Base-by-base conservation (phyloP, 345 rosid species). In the Crucihimalaya himalaica region DNA sequence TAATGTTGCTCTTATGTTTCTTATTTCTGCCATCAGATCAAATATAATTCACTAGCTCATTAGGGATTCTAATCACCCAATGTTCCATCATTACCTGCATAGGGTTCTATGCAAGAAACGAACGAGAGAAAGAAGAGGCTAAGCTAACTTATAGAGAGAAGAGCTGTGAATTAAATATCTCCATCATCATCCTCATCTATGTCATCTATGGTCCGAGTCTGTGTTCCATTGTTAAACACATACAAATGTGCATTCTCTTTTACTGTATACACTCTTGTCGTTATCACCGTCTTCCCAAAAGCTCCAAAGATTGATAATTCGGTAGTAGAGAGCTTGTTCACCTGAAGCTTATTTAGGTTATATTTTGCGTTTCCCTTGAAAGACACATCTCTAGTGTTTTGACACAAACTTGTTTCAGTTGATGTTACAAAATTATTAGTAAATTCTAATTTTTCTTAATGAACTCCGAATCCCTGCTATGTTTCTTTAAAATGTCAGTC, bases 261-360 rank as follows among this genome's bases (percentile, higher is more conserved):
- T 0, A 72, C 79, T 4, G 93, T 97, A 80, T 94, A 94, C 28
- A 89, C 96, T 81, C 96, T 83, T 0, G 97, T 84, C 28, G 86
- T 71, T 47, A 91, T 87, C 62, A 87, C 86, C 0, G 86, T 88
- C 79, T 86, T 23, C 25, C 25, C 25, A 21, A 21, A 21, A 21
- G 23, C 23, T 21, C 23, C 23, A 23, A 23, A 23, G 25, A 23
- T 23, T 2, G 83, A 75, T 88, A 96, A 19, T 88, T 86, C 89
- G 87, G 78, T 40, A 29, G 29, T 0, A 13, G 6, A 39, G 43
- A n/a, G 3, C 5, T 32, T 32, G 7, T 8, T 29, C 32, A 29
- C 32, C 6, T 29, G 32, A 29, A 29, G 29, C 29, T 27, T 3
- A 27, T 5, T 27, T 0, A 27, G 29, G 37, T 32, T 32, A 32